These are phyloP conservation scores for Suhomyces emberorum DNA, from an alignment of 805 yeast genomes.

Conservation along the genomic window DNA sequence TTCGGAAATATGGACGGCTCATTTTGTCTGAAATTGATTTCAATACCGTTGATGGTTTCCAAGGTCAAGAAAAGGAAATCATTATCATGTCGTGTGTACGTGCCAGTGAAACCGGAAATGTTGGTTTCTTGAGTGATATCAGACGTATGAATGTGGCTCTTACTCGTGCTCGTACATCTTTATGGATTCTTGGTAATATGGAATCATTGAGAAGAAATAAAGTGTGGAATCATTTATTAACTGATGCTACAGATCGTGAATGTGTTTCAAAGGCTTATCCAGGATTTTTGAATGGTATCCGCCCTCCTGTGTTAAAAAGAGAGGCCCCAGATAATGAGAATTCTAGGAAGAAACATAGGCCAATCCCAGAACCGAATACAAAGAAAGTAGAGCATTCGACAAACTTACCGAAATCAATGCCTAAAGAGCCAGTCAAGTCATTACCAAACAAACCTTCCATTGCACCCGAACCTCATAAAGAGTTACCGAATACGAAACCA, in stretches of 20 bases:
- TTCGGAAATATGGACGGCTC: conserved; percentile 54
- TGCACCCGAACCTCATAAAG: too few relatives aligned
- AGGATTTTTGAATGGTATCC: conserved; percentile 27
- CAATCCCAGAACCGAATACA: too few relatives aligned
- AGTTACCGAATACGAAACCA: too few relatives aligned
- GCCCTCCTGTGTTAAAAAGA: not conserved
- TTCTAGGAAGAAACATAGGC: too few relatives aligned
- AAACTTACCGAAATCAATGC: too few relatives aligned
- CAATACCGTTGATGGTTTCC: conserved; percentile 96
- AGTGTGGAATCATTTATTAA: conserved; percentile 70
- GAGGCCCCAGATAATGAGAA: too few relatives aligned
- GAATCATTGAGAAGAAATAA: conserved; percentile 60
- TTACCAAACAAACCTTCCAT: too few relatives aligned
- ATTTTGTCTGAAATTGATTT: conserved; percentile 73
- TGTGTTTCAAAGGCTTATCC: conserved; percentile 30
- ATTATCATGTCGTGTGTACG: conserved; percentile 94
- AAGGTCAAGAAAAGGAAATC: conserved; percentile 92
- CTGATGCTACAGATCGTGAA: conserved; percentile 57
- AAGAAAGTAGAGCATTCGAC: too few relatives aligned
- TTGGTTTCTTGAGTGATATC: conserved; percentile 87
- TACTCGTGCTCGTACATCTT: conserved; percentile 86
- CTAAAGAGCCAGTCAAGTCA: too few relatives aligned
- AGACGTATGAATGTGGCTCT: conserved; percentile 97
- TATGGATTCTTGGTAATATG: conserved; percentile 88
- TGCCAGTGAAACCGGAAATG: conserved; percentile 62